Percentiles rank a stretch among this genome's conserved stretches.
Conservation (phyloP, 2,329 filamentous ascomycete genomes). For the Rhinocladiella mackenziei region DNA sequence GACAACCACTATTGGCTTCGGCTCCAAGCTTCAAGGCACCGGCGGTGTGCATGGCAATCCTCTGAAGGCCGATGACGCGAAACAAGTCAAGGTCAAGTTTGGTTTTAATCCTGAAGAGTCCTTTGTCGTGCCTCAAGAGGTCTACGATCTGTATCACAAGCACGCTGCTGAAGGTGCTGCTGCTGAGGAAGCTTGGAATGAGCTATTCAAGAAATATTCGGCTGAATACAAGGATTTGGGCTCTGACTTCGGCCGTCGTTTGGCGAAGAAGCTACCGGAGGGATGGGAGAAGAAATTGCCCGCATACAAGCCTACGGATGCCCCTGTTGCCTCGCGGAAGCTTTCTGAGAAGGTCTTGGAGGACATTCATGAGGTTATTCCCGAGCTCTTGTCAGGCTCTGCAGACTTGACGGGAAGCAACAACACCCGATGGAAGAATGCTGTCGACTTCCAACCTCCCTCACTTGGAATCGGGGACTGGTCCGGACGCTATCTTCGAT, state of each 20-base stretch:
- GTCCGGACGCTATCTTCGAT: conserved; percentile 73
- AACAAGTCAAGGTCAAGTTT: conserved; percentile 90
- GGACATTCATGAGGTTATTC: conserved; percentile 76
- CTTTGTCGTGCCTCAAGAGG: conserved; percentile 90
- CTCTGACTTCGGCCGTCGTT: conserved; percentile 75
- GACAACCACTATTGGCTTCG: conserved; percentile 94
- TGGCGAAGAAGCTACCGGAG: conserved; percentile 78
- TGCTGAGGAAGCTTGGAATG: conserved; percentile 90
- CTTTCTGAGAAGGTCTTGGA: conserved; percentile 89
- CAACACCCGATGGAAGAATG: conserved; percentile 96
- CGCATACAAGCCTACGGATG: conserved; percentile 79
- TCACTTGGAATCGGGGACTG: conserved; percentile 81
- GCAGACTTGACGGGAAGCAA: conserved; percentile 98
- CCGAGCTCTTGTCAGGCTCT: conserved; percentile 91
- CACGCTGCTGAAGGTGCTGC: conserved; percentile 81
- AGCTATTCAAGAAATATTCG: conserved; percentile 82
- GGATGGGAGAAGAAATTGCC: conserved; percentile 95
- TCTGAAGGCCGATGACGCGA: conserved; percentile 89
- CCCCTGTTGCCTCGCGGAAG: conserved; percentile 88
- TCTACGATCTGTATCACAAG: conserved; percentile 87
- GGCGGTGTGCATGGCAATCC: conserved; percentile 94
- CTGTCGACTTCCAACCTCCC: conserved; percentile 94
- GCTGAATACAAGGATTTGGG: conserved; percentile 72
- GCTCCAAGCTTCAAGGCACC: conserved; percentile 88
- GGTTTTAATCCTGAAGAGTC: conserved; percentile 92